Base-by-base conservation (phyloP, 768 basidiomycete species). In the Russula abietina region DNA sequence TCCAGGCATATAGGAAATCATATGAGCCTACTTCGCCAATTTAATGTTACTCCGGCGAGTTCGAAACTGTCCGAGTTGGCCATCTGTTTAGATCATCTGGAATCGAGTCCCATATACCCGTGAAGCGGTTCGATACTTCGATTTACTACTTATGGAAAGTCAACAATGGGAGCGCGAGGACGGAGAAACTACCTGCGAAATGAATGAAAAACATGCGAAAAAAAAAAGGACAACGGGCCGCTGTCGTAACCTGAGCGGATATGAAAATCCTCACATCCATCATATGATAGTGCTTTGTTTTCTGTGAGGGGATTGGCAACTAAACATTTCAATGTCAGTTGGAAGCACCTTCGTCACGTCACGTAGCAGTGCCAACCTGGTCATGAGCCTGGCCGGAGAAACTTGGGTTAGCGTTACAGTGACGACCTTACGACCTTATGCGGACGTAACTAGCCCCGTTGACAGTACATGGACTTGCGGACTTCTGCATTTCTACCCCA, bases 201-300 rank as follows among this genome's bases (percentile, higher is more conserved):
- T 46, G 45, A 46, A 46, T 46, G n/a, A 46, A 46, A 43, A 46
- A 46, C 45, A 46, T 46, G 43, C 43, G 19, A 43, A 43, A n/a
- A 8, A n/a, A 43, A 43, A n/a, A 8, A n/a, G 45, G n/a, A 45
- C n/a, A 45, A 2, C 19, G n/a, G 10, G 4, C n/a, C 45, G n/a
- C n/a, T 46, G 45, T 6, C 10, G n/a, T 46, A 22, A 22, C 45
- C 9, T 45, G 55, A 41, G 55, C 55, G 55, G 55, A 52, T 17
- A 62, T 62, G 61, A 57, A 62, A 45, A 3, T 49, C 7, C 16
- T 49, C 48, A 26, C 48, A 49, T 26, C 16, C 22, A 22, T n/a
- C n/a, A n/a, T n/a, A n/a, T n/a, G n/a, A n/a, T 11, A 12, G 45
- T 46, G n/a, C 45, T 39, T 6, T 39, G n/a, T 46, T 46, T 46